Evolutionary conservation across 116 monocot genomes (phyloP), one percentile per base, ranked within the genome.

Genomic region (Papilionanthe hybrid): DNA sequence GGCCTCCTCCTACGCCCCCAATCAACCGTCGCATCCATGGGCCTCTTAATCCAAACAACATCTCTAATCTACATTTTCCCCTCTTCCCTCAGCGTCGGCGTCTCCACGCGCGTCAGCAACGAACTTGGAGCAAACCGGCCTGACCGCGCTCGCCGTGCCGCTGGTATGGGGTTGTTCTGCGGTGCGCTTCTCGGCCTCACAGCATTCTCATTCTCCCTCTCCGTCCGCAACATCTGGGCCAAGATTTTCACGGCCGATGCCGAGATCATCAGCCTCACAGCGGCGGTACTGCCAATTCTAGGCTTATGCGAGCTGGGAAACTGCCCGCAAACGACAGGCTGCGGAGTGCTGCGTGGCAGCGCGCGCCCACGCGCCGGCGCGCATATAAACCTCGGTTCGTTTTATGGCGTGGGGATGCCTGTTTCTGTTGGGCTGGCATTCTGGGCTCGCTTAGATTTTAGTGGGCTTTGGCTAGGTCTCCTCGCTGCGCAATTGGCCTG

Each of bases 241-340:
- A 29, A 68, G 44, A 83, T 90, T 78, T 90, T 90, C 82, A 90
- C 90, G 0, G 4, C 18, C 0, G 85, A 87, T 58, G 69, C 27
- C 0, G 79, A 27, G 13, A 90, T 90, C 55, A 23, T 83, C 0
- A 42, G 0, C 29, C 78, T 90, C 27, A 87, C 87, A 0, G 80
- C 90, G 37, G 43, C 82, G 11, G 87, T 83, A 68, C 85, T 90
- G 42, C 90, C 90, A 8, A 86, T 90, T 30, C 58, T 90, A 0
- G 90, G 90, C 8, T 15, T 84, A 20, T 90, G 90, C 69, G 90
- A 90, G 83, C 83, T 90, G 13, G 90, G 87, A 12, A 90, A 90
- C 77, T 90, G 90, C 75, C 90, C 90, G 73, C 90, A 90, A 81
- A 90, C 90, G 8, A 78, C 90, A n/a, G 90, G 90, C 7, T 90